Evolutionary conservation across 345 rosid species (phyloP).

Genomic region (Hibiscus syriacus): DNA sequence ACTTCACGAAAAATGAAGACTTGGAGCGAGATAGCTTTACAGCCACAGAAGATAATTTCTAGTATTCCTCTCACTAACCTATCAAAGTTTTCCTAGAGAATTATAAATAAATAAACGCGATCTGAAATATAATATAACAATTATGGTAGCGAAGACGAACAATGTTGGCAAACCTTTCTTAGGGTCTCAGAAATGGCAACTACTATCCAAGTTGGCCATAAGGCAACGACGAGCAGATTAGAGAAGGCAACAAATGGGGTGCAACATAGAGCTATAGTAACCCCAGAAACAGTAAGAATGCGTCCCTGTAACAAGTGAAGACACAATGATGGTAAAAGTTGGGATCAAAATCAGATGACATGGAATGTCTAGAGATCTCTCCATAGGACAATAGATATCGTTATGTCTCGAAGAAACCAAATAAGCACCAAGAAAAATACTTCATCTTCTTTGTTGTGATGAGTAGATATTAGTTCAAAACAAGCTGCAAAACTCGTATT

Average conservation of each 20-base stretch:
- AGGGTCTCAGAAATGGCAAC: slow-evolving; percentile 80
- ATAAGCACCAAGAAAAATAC: neutral
- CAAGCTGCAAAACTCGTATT: too few species aligned
- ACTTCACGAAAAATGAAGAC: neutral
- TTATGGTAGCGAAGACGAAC: neutral
- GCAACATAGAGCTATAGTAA: slow-evolving; percentile 67
- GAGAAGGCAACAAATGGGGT: slow-evolving; percentile 66
- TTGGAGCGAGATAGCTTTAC: neutral
- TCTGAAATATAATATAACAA: neutral
- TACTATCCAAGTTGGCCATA: slow-evolving; percentile 84
- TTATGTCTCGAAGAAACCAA: neutral
- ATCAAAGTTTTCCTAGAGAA: neutral
- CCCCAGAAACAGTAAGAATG: slow-evolving; percentile 78
- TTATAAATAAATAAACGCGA: neutral
- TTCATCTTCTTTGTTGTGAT: too few species aligned
- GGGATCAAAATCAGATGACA: neutral
- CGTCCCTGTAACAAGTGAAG: slow-evolving; percentile 47
- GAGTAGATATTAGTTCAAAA: too few species aligned
- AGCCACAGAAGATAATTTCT: too few species aligned
- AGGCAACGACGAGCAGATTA: slow-evolving; percentile 63
- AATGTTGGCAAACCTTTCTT: slow-evolving; percentile 53
- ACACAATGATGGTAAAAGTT: neutral
- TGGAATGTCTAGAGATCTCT: too few species aligned
- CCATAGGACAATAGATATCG: neutral
- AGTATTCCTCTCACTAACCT: neutral